Conservation (phyloP, 1,284 basidiomycete genomes). For the Coniferiporia sulphurascens region DNA sequence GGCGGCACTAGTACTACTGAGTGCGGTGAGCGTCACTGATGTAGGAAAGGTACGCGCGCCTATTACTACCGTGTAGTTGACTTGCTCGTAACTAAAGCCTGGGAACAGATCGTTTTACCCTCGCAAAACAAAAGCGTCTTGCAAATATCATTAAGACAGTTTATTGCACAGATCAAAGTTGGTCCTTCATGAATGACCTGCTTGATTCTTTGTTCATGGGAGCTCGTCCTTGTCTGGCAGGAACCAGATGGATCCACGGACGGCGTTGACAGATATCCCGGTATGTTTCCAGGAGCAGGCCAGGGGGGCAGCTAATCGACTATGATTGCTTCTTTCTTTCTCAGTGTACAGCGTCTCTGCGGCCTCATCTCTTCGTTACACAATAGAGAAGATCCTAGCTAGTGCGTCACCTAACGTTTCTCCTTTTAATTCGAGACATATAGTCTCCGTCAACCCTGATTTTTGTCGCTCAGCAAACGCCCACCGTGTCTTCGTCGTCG, state of each 20-base stretch:
- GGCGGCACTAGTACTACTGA: conserved; percentile 52
- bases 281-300: conserved; percentile 30
- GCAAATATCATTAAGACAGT: conserved; percentile 56
- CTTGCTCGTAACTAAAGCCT: neutral
- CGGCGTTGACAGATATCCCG: conserved; percentile 69
- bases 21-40: conserved; percentile 75
- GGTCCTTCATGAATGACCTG: conserved; percentile 1
- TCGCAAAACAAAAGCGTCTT: conserved; percentile 71
- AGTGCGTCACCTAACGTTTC: conserved; percentile 41
- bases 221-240: conserved; percentile 29
- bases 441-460: neutral
- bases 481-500: conserved; percentile 71
- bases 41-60: conserved; percentile 53
- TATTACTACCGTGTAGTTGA: neutral
- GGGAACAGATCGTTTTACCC: conserved; percentile 59
- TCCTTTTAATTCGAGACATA: neutral
- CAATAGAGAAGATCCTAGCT: conserved; percentile 71
- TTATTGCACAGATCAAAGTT: conserved; percentile 67
- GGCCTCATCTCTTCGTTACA: conserved; percentile 55
- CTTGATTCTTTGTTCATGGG: conserved; percentile 1
- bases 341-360: conserved; percentile 69
- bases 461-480: conserved; percentile 49
- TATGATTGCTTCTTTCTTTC: neutral
- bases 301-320: neutral
- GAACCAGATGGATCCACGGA: conserved; percentile 64